Evolutionary conservation across 2,329 filamentous ascomycete species (phyloP), one percentile per base, ranked within the genome.

Genomic region (Cladophialophora psammophila): DNA sequence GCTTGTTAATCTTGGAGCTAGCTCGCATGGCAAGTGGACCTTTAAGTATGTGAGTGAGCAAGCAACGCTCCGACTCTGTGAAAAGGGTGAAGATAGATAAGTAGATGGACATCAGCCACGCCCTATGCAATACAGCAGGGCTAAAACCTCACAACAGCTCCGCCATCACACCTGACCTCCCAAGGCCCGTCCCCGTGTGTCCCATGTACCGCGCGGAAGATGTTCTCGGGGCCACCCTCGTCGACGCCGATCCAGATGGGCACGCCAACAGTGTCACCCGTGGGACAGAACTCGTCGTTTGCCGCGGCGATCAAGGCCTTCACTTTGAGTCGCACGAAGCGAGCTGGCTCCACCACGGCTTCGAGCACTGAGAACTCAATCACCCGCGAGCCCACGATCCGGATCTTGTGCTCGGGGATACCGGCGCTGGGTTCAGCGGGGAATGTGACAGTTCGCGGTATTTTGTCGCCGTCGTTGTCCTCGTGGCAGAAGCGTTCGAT

Each of bases 221-320:
- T 36, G 12, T 55, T 55, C 1, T 55, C 52, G 2, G 52, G 52
- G 15, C 9, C 2, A 3, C 26, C 20, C 5, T 55, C 52, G 15
- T 55, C 52, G 34, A 34, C 31, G n/a, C 52, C 52, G 34, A 55
- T 55, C 52, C 52, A 55, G 3, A 55, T 35, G 10, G 31, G 31
- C 3, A 34, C 26, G 52, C 52, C 31, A 18, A 34, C 52, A 8
- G 31, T 36, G 13, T 10, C 52, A 26, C 31, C 52, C 31, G 3
- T 35, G 34, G 52, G 13, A 5, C 8, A n/a, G 12, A 36, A 34
- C 7, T 34, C 52, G 6, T 55, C 52, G 52, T 55, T 36, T 12
- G 52, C 52, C 52, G 31, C 52, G 1, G 34, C 31, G 52, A 55
- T 26, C 5, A 55, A 26, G 5, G 52, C 52, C 31, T 36, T 55